Evolutionary conservation across 2,329 filamentous ascomycete genomes (phyloP).

Genomic region (Zelopaecilomyces penicillatus): DNA sequence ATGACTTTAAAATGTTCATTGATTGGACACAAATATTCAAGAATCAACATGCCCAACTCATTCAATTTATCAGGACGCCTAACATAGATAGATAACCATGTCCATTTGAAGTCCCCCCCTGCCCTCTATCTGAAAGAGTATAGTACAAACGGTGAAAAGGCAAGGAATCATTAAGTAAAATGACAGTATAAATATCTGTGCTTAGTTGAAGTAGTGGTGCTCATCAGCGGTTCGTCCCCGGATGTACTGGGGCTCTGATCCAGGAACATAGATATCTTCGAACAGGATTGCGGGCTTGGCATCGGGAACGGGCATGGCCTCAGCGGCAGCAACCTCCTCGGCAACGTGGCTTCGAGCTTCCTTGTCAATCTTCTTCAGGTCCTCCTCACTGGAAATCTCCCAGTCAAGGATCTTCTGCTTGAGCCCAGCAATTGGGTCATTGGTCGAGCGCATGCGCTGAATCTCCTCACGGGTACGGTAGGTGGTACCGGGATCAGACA

Average conservation of each 20-base stretch:
- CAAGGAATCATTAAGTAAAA: slow-evolving; percentile 22
- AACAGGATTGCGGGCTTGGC: slow-evolving; percentile 74
- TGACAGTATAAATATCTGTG: not conserved
- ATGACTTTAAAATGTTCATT: no score
- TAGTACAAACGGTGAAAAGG: slow-evolving; percentile 20
- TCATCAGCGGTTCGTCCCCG: slow-evolving; percentile 83
- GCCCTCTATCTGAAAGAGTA: slow-evolving; percentile 16
- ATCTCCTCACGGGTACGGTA: slow-evolving; percentile 99
- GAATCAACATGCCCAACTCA: no score
- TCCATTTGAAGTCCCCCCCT: slow-evolving; percentile 10
- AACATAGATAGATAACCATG: not conserved
- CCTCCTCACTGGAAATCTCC: slow-evolving; percentile 83
- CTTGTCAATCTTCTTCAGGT: slow-evolving; percentile 95
- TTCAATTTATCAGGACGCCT: no score
- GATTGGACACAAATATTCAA: no score
- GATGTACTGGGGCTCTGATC: slow-evolving; percentile 80
- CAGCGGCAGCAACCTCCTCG: slow-evolving; percentile 80
- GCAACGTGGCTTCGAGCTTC: slow-evolving; percentile 78
- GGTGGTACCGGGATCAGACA: slow-evolving; percentile 98
- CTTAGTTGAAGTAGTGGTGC: slow-evolving; percentile 77
- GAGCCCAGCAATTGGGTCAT: slow-evolving; percentile 94
- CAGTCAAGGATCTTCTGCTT: slow-evolving; percentile 98
- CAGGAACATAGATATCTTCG: slow-evolving; percentile 92
- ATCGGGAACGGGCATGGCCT: slow-evolving; percentile 78
- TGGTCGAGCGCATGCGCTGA: slow-evolving; percentile 97